These are phyloP conservation scores for Cichorium intybus DNA, from an alignment of 140 eudicot genomes.

Conservation along the genomic window DNA sequence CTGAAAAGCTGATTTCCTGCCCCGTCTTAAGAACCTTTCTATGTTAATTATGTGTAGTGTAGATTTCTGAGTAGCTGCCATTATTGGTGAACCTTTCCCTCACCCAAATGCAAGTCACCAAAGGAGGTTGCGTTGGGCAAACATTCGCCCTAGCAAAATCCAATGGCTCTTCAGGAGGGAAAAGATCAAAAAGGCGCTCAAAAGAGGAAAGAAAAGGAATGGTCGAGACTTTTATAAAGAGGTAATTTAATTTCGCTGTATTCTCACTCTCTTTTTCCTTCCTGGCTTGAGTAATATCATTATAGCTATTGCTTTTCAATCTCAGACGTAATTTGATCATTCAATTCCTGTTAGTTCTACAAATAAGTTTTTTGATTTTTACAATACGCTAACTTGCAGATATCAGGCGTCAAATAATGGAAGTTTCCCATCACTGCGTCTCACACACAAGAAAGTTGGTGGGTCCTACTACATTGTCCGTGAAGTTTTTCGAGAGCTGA, in stretches of 20 bases:
- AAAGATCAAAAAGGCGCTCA: constrained; percentile 67
- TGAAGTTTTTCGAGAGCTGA: constrained; percentile 82
- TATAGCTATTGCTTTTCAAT: background rate
- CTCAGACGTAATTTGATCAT: background rate
- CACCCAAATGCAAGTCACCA: constrained; percentile 53
- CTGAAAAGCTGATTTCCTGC: no score
- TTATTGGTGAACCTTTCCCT: constrained; percentile 3
- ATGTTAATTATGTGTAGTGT: background rate
- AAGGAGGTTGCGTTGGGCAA: constrained; percentile 64
- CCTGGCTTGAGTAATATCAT: constrained; percentile 1
- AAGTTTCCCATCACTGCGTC: constrained; percentile 73
- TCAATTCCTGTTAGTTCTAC: no score
- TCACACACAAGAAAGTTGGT: constrained; percentile 94
- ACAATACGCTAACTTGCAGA: constrained; percentile 39
- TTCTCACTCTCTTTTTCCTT: background rate
- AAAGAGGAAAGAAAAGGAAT: constrained; percentile 81
- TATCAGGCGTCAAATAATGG: constrained; percentile 68
- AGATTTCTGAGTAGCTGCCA: constrained; percentile 13
- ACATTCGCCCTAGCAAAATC: constrained; percentile 57
- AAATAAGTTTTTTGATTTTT: background rate
- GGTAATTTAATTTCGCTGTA: constrained; percentile 29
- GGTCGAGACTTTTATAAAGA: constrained; percentile 73
- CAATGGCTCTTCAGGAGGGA: constrained; percentile 61
- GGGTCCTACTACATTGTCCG: constrained; percentile 93
- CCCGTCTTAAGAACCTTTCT: background rate